Conservation (phyloP, 768 basidiomycete genomes). For the Tremella fuciformis region DNA sequence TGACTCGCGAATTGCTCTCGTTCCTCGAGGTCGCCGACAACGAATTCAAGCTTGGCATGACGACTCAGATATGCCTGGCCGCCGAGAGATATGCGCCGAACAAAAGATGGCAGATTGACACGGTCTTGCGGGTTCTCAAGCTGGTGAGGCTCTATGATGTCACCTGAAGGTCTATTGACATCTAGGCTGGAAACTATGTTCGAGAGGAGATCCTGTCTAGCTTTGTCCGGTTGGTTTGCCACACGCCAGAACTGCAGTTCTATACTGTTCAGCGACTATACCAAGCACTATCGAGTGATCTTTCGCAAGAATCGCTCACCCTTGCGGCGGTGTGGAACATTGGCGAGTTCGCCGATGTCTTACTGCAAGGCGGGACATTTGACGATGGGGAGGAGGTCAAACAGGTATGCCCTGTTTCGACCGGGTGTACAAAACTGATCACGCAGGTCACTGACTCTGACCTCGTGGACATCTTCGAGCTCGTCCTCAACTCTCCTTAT, state of each 20-base stretch:
- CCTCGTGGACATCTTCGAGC: constrained; percentile 77
- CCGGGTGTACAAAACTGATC: not conserved
- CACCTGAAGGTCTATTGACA: constrained; percentile 4
- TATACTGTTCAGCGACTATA: constrained; percentile 93
- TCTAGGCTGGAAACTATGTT: constrained; percentile 93
- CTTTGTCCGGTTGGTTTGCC: constrained; percentile 91
- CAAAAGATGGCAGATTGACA: constrained; percentile 99
- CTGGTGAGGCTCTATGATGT: constrained; percentile 59
- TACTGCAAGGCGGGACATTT: constrained; percentile 80
- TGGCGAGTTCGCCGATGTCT: constrained; percentile 89
- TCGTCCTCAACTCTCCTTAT: constrained; percentile 88
- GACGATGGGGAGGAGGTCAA: constrained; percentile 68
- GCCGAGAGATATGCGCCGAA: constrained; percentile 96
- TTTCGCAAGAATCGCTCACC: constrained; percentile 94
- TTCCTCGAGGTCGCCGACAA: constrained; percentile 98
- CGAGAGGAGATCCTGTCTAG: constrained; percentile 91
- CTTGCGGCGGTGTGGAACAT: constrained; percentile 91
- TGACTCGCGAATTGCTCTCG: constrained; percentile 85
- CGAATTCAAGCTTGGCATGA: constrained; percentile 97
- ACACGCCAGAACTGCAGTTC: constrained; percentile 93
- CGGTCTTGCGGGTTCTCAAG: constrained; percentile 85
- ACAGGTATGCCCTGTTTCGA: constrained; percentile 56
- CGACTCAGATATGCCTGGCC: constrained; percentile 91
- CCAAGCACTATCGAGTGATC: constrained; percentile 77
- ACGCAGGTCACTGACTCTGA: constrained; percentile 73